Percentiles rank a stretch among this genome's conserved stretches.
Evolutionary conservation across 139 green algal species (phyloP).

Genomic region (Spirogloea muscicola): DNA sequence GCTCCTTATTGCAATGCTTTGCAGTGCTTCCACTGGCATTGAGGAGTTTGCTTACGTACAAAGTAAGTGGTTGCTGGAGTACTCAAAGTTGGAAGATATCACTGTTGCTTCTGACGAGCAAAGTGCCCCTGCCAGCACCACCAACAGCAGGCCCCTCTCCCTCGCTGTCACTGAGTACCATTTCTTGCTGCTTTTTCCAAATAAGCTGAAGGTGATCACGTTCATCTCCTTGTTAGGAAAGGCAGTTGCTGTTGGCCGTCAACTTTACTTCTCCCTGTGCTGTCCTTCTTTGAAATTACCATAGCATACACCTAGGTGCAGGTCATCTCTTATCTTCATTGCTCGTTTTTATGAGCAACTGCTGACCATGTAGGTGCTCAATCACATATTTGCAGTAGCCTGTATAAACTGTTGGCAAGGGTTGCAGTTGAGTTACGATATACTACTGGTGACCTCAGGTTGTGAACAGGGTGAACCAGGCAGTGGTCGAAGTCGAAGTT

Average conservation of each 20-base stretch:
- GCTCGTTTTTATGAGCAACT: too few species aligned
- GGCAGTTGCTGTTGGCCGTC: too few species aligned
- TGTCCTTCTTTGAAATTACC: background rate
- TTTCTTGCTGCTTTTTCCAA: slow-evolving; percentile 64
- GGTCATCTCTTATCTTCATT: too few species aligned
- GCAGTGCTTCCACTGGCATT: background rate
- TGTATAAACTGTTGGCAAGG: too few species aligned
- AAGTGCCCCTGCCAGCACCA: too few species aligned
- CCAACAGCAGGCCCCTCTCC: slow-evolving; percentile 55
- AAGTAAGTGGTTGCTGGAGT: slow-evolving; percentile 15
- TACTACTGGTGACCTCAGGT: background rate
- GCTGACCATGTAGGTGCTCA: too few species aligned
- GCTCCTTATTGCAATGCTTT: background rate
- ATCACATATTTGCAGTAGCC: too few species aligned
- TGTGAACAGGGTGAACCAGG: background rate
- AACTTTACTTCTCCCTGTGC: too few species aligned
- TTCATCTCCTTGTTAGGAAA: background rate
- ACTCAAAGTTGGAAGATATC: background rate
- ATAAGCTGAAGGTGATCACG: slow-evolving; percentile 27
- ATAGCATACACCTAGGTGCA: background rate
- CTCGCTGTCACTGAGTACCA: slow-evolving; percentile 71
- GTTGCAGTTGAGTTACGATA: too few species aligned
- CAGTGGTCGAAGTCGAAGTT: background rate
- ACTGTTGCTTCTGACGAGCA: background rate
- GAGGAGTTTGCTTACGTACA: background rate